A percentile compares a stretch with the other conserved stretches of the same genome.
Evolutionary conservation across 164 flowering plant species (phyloP).

Genomic region (Amborella trichopoda): DNA sequence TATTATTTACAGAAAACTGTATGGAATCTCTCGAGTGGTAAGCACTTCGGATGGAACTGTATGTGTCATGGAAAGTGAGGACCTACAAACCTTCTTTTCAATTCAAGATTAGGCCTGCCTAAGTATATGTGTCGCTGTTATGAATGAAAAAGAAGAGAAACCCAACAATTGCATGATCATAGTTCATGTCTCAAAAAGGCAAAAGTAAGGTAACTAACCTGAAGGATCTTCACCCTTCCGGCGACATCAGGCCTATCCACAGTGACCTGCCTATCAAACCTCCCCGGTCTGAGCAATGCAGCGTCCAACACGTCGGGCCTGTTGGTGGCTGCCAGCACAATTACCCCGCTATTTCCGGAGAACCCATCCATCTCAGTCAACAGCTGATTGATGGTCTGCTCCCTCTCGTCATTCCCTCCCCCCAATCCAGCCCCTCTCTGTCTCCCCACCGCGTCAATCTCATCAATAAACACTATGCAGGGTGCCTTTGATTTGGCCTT

Average conservation of each 20-base stretch:
- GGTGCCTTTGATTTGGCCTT: conserved; percentile 93
- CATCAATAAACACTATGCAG: conserved; percentile 95
- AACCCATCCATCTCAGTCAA: conserved; percentile 98
- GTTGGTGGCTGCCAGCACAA: conserved; percentile 89
- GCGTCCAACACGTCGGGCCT: conserved; percentile 94
- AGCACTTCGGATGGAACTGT: too few species aligned
- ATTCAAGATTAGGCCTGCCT: too few species aligned
- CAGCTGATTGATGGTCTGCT: conserved; percentile 92
- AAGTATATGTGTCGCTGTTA: too few species aligned
- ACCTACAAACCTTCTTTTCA: too few species aligned
- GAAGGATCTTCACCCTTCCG: conserved; percentile 87
- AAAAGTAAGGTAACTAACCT: conserved; percentile 34
- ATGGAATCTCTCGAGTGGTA: too few species aligned
- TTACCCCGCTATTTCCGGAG: conserved; percentile 80
- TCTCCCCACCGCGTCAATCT: conserved; percentile 98
- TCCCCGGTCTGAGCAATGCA: conserved; percentile 91
- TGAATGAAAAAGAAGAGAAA: too few species aligned
- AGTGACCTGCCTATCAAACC: conserved; percentile 92
- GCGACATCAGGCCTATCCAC: conserved; percentile 96
- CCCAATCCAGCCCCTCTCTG: conserved; percentile 95
- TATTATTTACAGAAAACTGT: too few species aligned
- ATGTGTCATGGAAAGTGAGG: too few species aligned
- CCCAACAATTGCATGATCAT: too few species aligned
- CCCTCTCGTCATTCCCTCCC: conserved; percentile 96
- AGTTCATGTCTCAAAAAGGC: too few species aligned